Conservation (phyloP, 495 filamentous ascomycete genomes). For the Penicillium ochrochloron region DNA sequence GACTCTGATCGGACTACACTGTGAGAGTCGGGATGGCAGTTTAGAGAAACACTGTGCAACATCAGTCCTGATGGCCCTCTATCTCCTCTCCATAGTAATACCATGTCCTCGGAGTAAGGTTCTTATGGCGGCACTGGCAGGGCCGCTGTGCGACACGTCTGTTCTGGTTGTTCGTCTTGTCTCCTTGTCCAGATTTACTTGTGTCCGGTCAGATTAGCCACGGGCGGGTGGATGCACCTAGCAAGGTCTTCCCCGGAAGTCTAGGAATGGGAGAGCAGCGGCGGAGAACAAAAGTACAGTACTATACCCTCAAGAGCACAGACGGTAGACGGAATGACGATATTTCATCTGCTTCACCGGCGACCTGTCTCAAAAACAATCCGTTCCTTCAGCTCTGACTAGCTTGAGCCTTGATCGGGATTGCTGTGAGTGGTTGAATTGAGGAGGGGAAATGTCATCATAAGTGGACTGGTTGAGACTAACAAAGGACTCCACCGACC, state of each 20-base stretch:
- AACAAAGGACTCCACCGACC: conserved; percentile 13
- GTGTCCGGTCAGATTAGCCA: conserved; percentile 4
- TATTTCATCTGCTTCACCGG: neutral
- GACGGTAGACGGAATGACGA: conserved; percentile 4
- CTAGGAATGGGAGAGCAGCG: neutral
- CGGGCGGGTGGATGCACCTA: conserved; percentile 19
- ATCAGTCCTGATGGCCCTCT: neutral
- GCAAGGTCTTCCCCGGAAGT: neutral
- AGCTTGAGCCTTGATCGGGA: neutral
- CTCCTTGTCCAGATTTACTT: neutral
- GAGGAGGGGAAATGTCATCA: conserved; percentile 24
- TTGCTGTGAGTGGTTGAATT: neutral
- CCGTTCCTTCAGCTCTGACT: conserved; percentile 1
- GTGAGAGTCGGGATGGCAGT: conserved; percentile 12
- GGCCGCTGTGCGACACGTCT: conserved; percentile 12
- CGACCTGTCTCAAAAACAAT: conserved; percentile 13
- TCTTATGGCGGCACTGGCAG: conserved; percentile 16
- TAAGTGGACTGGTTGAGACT: no score
- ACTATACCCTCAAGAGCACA: neutral
- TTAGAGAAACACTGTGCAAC: neutral
- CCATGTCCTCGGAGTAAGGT: conserved; percentile 23
- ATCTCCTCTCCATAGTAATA: neutral
- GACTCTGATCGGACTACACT: conserved; percentile 9
- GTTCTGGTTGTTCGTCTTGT: conserved; percentile 4
- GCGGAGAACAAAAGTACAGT: neutral